phyloP scores from a whole-genome alignment of 1,139 yeast genomes.

The Kurtzmaniella quercitrusa region DNA sequence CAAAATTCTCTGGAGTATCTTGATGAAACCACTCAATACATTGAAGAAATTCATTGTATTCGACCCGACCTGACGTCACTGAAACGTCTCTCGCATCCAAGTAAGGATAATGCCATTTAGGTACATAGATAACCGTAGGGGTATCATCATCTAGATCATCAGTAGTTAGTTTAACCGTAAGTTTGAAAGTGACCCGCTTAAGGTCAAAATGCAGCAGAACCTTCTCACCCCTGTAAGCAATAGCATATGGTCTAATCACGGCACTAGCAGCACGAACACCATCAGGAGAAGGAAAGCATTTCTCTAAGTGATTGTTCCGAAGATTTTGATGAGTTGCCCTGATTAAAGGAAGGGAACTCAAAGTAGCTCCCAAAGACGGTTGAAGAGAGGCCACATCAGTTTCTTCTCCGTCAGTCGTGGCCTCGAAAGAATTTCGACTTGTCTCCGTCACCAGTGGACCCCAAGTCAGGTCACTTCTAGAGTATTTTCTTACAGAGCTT shows the following conservation, averaged over 20 bases:
- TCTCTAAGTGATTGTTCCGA: constrained; percentile 18
- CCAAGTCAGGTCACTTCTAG: neutral
- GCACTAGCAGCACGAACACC: constrained; percentile 73
- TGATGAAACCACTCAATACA: constrained; percentile 70
- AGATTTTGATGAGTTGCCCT: constrained; percentile 7
- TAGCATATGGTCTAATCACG: constrained; percentile 66
- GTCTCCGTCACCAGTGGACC: constrained; percentile 16
- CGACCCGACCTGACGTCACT: constrained; percentile 54
- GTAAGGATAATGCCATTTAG: constrained; percentile 62
- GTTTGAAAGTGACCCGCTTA: constrained; percentile 37
- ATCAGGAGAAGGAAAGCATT: constrained; percentile 43
- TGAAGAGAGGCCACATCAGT: neutral
- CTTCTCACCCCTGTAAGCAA: constrained; percentile 54
- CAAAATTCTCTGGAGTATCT: constrained; percentile 9
- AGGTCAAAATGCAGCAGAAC: constrained; percentile 53
- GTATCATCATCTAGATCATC: constrained; percentile 10
- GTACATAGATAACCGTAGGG: constrained; percentile 64
- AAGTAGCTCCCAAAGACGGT: neutral
- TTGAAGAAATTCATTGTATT: constrained; percentile 47
- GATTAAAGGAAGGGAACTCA: constrained; percentile 1
- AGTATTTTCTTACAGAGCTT: neutral
- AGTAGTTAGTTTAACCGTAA: constrained; percentile 34
- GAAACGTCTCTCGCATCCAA: constrained; percentile 39
- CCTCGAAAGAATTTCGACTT: neutral
- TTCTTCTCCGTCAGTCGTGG: neutral